A percentile compares a stretch with the other conserved stretches of the same genome.
phyloP scores from a whole-genome alignment of 2,329 filamentous ascomycete genomes.

The Aphanoascus verrucosus region DNA sequence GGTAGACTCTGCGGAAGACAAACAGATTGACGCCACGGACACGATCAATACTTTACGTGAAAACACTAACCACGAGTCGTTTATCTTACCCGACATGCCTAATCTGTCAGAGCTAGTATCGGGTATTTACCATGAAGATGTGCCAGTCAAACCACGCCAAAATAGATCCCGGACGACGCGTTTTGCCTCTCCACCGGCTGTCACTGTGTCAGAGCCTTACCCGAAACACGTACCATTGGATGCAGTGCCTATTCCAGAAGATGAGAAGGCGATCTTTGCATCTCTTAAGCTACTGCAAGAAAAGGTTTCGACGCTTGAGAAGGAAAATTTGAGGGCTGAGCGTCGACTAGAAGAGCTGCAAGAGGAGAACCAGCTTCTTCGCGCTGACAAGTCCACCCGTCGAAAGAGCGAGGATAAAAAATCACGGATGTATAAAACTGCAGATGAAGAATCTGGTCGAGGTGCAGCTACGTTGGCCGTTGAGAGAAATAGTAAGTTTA shows the following conservation, averaged over 20 bases:
- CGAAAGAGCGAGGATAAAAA: conserved; percentile 31
- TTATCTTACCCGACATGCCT: conserved; percentile 50
- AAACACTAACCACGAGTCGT: conserved; percentile 48
- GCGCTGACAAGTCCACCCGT: conserved; percentile 30
- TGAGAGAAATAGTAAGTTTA: conserved; percentile 32
- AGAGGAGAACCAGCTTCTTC: conserved; percentile 42
- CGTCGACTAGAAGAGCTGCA: conserved; percentile 42
- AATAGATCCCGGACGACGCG: conserved; percentile 42
- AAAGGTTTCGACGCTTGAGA: conserved; percentile 47
- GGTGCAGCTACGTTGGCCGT: conserved; percentile 22
- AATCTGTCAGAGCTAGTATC: conserved; percentile 53
- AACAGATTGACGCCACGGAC: conserved; percentile 13
- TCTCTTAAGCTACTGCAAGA: conserved; percentile 49
- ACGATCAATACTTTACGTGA: conserved; percentile 20
- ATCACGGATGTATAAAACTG: conserved; percentile 26
- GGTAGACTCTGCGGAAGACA: conserved; percentile 13
- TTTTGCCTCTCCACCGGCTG: conserved; percentile 40
- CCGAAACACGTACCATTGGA: conserved; percentile 40
- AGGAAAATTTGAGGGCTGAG: conserved; percentile 43
- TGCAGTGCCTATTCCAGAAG: conserved; percentile 46
- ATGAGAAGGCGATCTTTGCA: conserved; percentile 54
- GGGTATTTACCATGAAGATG: conserved; percentile 37
- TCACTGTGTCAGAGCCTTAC: conserved; percentile 23
- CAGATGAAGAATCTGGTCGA: conserved; percentile 37
- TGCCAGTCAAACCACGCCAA: conserved; percentile 30